phyloP scores from a whole-genome alignment of 1,284 basidiomycete species.

The Heterobasidion annosum region DNA sequence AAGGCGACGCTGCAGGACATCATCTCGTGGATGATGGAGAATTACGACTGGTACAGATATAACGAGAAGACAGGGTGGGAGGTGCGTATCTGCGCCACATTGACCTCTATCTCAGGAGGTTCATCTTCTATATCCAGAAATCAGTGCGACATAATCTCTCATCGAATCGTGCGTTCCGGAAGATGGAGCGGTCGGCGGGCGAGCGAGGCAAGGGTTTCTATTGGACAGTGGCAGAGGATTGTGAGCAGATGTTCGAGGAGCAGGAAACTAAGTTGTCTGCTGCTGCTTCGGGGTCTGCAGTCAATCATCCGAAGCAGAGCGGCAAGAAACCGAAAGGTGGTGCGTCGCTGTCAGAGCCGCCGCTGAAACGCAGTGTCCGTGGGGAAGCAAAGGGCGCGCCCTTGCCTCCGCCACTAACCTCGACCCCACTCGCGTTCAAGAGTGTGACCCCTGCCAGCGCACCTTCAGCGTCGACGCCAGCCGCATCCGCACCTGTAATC shows the following conservation, averaged over 20 bases:
- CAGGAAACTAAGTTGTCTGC: constrained; percentile 49
- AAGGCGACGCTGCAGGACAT: constrained; percentile 90
- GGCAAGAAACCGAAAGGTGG: constrained; percentile 18
- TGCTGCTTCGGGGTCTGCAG: constrained; percentile 23
- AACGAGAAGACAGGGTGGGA: constrained; percentile 80
- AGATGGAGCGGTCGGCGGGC: constrained; percentile 75
- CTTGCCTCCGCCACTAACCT: constrained; percentile 58
- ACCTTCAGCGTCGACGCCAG: constrained; percentile 4
- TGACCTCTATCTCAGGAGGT: constrained; percentile 5
- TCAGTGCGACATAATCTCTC: constrained; percentile 90
- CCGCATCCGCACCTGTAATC: constrained; percentile 10
- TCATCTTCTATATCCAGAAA: constrained; percentile 41
- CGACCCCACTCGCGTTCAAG: constrained; percentile 40
- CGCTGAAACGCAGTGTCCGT: constrained; percentile 58
- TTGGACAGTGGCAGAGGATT: constrained; percentile 78
- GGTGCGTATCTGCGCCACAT: constrained; percentile 35
- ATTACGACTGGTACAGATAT: constrained; percentile 84
- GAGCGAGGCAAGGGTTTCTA: constrained; percentile 86
- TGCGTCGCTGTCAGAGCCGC: constrained; percentile 39
- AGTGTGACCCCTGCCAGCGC: constrained; percentile 10
- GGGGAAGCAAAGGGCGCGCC: constrained; percentile 43
- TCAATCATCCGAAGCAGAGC: constrained; percentile 21
- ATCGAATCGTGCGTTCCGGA: constrained; percentile 81
- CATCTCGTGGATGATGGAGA: constrained; percentile 84
- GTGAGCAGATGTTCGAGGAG: constrained; percentile 57